phyloP scores from a whole-genome alignment of 768 basidiomycete genomes.

The Rhodotorula kratochvilovae region DNA sequence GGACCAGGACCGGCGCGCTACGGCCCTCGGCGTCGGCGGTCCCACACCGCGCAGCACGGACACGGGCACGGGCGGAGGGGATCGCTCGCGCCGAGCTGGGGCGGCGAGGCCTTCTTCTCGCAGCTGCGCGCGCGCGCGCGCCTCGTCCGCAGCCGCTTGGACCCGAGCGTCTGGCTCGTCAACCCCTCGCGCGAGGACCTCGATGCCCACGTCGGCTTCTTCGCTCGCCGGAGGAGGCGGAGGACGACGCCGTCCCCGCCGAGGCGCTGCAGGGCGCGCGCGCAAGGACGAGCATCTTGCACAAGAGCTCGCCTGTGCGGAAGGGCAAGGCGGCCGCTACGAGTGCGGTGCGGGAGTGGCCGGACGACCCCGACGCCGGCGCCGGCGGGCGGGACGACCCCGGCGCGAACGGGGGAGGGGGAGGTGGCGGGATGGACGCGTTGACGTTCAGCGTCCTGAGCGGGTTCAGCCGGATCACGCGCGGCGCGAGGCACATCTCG shows the following conservation, averaged over 20 bases:
- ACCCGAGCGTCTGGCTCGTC: constrained; percentile 78
- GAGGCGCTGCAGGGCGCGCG: constrained; percentile 17
- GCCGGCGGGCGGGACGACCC: not conserved
- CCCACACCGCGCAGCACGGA: constrained; percentile 36
- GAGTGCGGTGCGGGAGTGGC: constrained; percentile 15
- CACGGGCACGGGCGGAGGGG: too few relatives aligned
- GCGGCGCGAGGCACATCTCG: constrained; percentile 52
- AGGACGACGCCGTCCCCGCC: constrained; percentile 42
- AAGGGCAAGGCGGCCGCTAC: not conserved
- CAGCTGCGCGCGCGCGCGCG: constrained; percentile 78
- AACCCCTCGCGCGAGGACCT: constrained; percentile 91
- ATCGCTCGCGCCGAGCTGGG: constrained; percentile 48
- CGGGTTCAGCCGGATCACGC: constrained; percentile 88
- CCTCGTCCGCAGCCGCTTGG: constrained; percentile 76
- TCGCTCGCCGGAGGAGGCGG: constrained; percentile 49
- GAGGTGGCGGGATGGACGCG: constrained; percentile 39
- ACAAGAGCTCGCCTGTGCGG: constrained; percentile 60
- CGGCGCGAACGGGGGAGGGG: too few relatives aligned
- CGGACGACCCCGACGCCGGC: constrained; percentile 28
- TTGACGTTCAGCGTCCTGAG: constrained; percentile 60
- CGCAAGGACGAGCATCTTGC: constrained; percentile 64
- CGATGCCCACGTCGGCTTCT: constrained; percentile 75
- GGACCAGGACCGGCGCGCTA: constrained; percentile 35
- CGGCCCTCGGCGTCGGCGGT: constrained; percentile 16
- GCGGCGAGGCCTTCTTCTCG: constrained; percentile 56